Percentiles rank a stretch among this genome's conserved stretches.
Evolutionary conservation across 257 asterid genomes (phyloP).

Genomic region (Salvia splendens): DNA sequence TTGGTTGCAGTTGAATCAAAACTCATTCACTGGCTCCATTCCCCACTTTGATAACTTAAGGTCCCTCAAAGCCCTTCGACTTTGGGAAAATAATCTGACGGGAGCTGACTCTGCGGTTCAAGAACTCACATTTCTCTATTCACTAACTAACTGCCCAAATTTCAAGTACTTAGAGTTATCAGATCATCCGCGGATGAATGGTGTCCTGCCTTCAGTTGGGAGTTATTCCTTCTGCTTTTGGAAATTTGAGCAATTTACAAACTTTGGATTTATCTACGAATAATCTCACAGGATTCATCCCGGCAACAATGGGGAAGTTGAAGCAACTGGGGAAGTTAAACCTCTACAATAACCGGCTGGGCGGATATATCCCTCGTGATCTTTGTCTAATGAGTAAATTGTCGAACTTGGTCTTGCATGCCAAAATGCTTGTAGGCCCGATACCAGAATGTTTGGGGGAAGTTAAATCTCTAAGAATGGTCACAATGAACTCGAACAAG

Average conservation of each 20-base stretch:
- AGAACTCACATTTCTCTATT: slow-evolving; percentile 26
- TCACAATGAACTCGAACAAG: slow-evolving; percentile 26
- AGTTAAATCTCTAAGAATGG: slow-evolving; percentile 19
- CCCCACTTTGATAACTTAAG: slow-evolving; percentile 5
- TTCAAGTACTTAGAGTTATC: slow-evolving; percentile 17
- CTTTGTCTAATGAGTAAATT: slow-evolving; percentile 29
- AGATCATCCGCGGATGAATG: slow-evolving; percentile 15
- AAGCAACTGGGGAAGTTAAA: slow-evolving; percentile 12
- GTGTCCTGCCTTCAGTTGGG: slow-evolving; percentile 33
- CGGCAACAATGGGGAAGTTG: slow-evolving; percentile 32
- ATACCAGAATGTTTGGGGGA: slow-evolving; percentile 40
- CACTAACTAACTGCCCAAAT: slow-evolving; percentile 36
- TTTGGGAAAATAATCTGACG: neutral
- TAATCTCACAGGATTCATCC: slow-evolving; percentile 33
- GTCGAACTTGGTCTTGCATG: slow-evolving; percentile 12
- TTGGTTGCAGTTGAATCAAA: neutral
- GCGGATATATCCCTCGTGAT: slow-evolving; percentile 32
- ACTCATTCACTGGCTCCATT: slow-evolving; percentile 1
- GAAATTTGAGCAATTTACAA: slow-evolving; percentile 28
- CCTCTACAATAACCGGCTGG: slow-evolving; percentile 22
- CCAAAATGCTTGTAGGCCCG: slow-evolving; percentile 31
- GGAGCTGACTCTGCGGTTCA: neutral
- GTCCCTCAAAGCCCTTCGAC: neutral
- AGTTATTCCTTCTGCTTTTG: slow-evolving; percentile 34
- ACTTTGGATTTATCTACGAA: slow-evolving; percentile 6